Base-by-base conservation (phyloP, 2,329 filamentous ascomycete genomes). In the Colletotrichum liaoningense region DNA sequence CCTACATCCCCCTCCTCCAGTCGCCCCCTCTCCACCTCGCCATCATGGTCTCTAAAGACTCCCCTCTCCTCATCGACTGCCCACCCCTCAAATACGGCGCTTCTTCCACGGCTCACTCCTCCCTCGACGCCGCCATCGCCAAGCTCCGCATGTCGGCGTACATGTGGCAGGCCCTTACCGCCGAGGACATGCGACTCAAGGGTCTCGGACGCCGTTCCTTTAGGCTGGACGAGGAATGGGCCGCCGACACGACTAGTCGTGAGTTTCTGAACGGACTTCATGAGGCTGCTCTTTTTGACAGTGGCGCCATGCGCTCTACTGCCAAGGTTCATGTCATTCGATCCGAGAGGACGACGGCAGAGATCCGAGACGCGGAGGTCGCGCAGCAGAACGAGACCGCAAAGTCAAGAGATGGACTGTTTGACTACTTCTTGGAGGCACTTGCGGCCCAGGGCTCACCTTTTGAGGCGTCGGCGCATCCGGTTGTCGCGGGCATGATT, bases 71-170 rank as follows among this genome's bases (percentile, higher is more conserved):
- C 4, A 94, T 90, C 75, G 93, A 94, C 82, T 91, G 91, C 26
- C 89, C 90, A 2, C 91, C 92, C 2, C 73, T 80, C 35, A 91
- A 93, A 76, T 86, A 88, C 67, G 85, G 87, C 71, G 86, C 88
- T 74, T 86, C 88, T 63, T 92, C 92, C 81, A 79, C 77, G 42
- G 79, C 82, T 0, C 82, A 84, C 69, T 79, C 81, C 5, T 90
- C 86, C 12, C 79, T 94, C 22, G 88, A 92, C 33, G 88, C 89
- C 22, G 92, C 93, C 1, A 87, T 93, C 63, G 87, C 88, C 76
- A 95, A 95, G 79, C 92, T 93, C 76, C 88, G 92, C 67, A 93
- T 93, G 88, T 88, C 92, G 24, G 93, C 92, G 28, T 94, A 94
- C 80, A 87, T 94, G 69, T 94, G 93, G 92, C 93, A 95, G 79